Base-by-base conservation (phyloP, 345 rosid species). In the Garcia nutans region DNA sequence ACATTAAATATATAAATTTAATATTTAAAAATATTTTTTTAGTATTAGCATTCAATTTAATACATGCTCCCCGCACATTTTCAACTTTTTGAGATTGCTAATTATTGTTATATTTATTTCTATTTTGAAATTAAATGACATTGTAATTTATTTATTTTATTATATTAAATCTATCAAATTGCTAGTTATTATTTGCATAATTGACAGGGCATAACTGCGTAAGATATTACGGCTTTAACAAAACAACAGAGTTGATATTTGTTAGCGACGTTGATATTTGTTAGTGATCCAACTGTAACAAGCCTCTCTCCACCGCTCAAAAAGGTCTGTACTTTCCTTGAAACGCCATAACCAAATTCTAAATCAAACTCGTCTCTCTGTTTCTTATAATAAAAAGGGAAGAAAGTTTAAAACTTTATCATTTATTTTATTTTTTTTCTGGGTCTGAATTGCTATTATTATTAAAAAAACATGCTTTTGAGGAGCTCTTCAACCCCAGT, bases 401-500 rank as follows among this genome's bases (percentile, higher is more conserved):
- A 11, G 20, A 67, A 47, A 9, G 12, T 8, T 3, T 9, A 11
- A 15, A 8, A 5, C 6, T 33, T 33, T 33, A 33, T 33, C 41
- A 33, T 59, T 59, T 23, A 10, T 22, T 2, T 23, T 8, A 0
- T 2, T 23, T n/a, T 8, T 66, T 20, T 15, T 0, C 55, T 22
- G 31, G 47, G 8, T 44, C 0, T 44, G 10, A 6, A 6, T 44
- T 6, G 8, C 50, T 2, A 37, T 37, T 37, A 37, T 33, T 33
- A 33, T 33, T 2, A 15, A 23, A 6, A 28, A 7, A 13, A 56
- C 11, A 90, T 88, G 92, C 20, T 90, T 72, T 85, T 90, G 9
- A 85, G 88, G 70, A 90, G 92, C 84, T 86, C 92, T 19, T 88
- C 92, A 54, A 90, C 92, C 0, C 95, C 95, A 1, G 66, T 90